These are phyloP conservation scores for Eucalyptus melliodora DNA, from an alignment of 345 rosid genomes.

Conservation along the genomic window DNA sequence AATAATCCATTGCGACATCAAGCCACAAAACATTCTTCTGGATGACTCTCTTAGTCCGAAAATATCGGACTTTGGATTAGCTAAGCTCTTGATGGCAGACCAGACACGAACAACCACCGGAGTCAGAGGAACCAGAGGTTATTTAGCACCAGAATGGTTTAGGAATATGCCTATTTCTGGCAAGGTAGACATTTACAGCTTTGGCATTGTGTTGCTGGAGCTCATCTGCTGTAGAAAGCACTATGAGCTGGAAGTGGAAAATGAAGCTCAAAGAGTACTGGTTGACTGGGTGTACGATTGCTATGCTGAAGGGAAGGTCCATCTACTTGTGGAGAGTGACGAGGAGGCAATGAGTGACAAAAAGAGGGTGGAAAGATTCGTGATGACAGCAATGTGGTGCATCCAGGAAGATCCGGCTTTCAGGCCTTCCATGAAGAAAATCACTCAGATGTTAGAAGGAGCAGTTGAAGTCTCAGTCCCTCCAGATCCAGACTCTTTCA, in stretches of 20 bases:
- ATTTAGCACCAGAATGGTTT: slow-evolving; percentile 34
- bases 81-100: slow-evolving; percentile 11
- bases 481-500: slow-evolving; percentile 6
- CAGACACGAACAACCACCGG: slow-evolving; percentile 11
- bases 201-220: slow-evolving; percentile 24
- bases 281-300: slow-evolving; percentile 43
- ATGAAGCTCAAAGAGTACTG: slow-evolving; percentile 2
- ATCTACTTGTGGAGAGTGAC: slow-evolving; percentile 11
- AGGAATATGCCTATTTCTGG: slow-evolving; percentile 19
- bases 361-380: slow-evolving; percentile 16
- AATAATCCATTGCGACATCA: slow-evolving; percentile 27
- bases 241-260: not conserved
- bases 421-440: slow-evolving; percentile 33
- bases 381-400: slow-evolving; percentile 49
- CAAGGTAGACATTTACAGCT: slow-evolving; percentile 35
- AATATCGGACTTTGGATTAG: slow-evolving; percentile 24
- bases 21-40: slow-evolving; percentile 23
- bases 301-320: slow-evolving; percentile 6
- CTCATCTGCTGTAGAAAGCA: slow-evolving; percentile 17
- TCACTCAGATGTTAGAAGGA: slow-evolving; percentile 28
- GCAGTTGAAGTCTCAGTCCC: slow-evolving; percentile 8
- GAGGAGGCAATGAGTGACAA: slow-evolving; percentile 22
- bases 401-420: slow-evolving; percentile 36
- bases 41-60: slow-evolving; percentile 2
- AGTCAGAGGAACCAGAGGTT: slow-evolving; percentile 28